Percentiles rank a stretch among this genome's conserved stretches.
phyloP scores from a whole-genome alignment of 139 green algal species.

The Coelastrella sp. region DNA sequence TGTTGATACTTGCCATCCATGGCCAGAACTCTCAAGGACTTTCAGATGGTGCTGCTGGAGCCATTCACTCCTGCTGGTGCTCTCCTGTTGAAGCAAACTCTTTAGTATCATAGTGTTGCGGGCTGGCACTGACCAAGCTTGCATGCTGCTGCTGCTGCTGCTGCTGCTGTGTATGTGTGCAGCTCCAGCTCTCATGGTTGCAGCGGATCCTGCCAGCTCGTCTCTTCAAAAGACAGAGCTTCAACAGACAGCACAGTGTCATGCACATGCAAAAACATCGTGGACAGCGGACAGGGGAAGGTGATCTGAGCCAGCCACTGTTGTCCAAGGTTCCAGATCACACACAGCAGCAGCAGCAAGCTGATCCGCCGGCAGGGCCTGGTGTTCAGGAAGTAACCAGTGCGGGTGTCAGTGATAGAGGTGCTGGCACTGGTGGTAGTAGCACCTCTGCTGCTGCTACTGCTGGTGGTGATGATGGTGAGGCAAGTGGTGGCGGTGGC shows the following conservation, averaged over 20 bases:
- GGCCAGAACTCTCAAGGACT: too few relatives aligned
- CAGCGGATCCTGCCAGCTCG: conserved; percentile 1
- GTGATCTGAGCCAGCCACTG: background rate
- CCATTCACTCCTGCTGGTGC: too few relatives aligned
- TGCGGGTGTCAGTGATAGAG: background rate
- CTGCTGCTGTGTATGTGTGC: background rate
- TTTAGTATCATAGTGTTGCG: background rate
- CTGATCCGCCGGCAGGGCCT: background rate
- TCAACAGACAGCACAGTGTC: background rate
- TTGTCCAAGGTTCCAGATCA: background rate
- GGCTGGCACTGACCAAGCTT: too few relatives aligned
- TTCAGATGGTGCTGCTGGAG: too few relatives aligned
- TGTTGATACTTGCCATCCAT: too few relatives aligned
- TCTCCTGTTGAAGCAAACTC: too few relatives aligned
- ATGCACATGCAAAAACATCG: background rate
- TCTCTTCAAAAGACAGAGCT: background rate
- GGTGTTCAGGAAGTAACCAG: too few relatives aligned
- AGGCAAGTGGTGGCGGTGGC: background rate
- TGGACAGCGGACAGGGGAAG: background rate
- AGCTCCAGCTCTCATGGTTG: conserved; percentile 34
- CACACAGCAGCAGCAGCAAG: background rate
- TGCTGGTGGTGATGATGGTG: background rate
- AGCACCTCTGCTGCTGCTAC: background rate
- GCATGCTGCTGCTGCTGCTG: background rate
- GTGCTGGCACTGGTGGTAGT: conserved; percentile 11